Percentiles rank a stretch among this genome's conserved stretches.
These are phyloP conservation scores for Candida easanensis DNA, from an alignment of 805 yeast genomes.

Conservation along the genomic window DNA sequence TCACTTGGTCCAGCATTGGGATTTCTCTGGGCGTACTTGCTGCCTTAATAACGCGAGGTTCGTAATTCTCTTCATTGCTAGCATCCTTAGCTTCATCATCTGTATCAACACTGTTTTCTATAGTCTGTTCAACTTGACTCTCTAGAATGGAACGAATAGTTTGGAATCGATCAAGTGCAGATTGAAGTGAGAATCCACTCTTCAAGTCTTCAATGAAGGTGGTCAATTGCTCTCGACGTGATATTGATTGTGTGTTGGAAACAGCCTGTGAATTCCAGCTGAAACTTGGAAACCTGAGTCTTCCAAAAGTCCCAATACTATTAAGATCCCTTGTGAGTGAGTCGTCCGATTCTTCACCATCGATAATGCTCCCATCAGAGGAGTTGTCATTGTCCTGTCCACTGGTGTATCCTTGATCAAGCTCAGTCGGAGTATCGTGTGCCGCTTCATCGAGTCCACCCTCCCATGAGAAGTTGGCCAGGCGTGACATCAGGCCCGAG, in stretches of 20 bases:
- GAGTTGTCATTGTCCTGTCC: not conserved
- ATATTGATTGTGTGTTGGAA: constrained; percentile 5
- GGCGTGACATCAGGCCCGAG: constrained; percentile 1
- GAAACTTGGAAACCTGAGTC: constrained; percentile 22
- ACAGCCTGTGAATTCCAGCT: constrained; percentile 14
- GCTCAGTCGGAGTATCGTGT: constrained; percentile 1
- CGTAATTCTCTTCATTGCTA: constrained; percentile 39
- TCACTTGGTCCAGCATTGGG: constrained; percentile 51
- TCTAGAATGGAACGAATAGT: constrained; percentile 31
- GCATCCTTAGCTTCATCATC: constrained; percentile 34
- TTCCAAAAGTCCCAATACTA: constrained; percentile 42
- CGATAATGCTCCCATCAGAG: constrained; percentile 8
- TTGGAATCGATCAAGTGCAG: constrained; percentile 53
- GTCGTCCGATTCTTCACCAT: constrained; percentile 24
- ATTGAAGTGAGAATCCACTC: constrained; percentile 46
- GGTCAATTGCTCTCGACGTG: constrained; percentile 31
- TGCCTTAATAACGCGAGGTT: constrained; percentile 52
- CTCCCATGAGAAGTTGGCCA: constrained; percentile 5
- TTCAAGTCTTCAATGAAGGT: constrained; percentile 34
- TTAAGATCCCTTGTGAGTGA: constrained; percentile 48
- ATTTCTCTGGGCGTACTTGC: constrained; percentile 46
- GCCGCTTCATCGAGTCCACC: not conserved
- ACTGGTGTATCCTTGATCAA: constrained; percentile 1
- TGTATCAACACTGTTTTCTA: constrained; percentile 29
- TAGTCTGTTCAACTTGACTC: constrained; percentile 29